Base-by-base conservation (phyloP, 176 grass and related monocot species). In the Rhynchospora breviuscula region DNA sequence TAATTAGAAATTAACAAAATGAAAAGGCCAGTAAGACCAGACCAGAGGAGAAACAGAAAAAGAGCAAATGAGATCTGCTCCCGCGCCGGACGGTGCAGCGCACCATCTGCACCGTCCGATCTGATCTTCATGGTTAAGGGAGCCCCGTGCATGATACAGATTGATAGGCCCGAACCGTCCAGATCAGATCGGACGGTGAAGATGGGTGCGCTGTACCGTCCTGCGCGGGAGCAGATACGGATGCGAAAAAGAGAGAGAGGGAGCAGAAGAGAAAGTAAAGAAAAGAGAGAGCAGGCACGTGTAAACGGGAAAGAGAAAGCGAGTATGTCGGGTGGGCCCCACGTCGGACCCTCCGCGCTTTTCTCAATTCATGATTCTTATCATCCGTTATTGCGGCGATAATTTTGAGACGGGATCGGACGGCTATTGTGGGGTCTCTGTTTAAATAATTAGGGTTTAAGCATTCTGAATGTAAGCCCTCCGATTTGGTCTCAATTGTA, bases 321-420 rank as follows among this genome's bases (percentile, higher is more conserved):
- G 15, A 63, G 22, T 47, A 13, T 45, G 58, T 17, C 11, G 25
- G 23, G 33, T 67, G 61, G 79, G 59, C 13, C 61, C 44, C 80
- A 82, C 80, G 14, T n/a, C 80, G 80, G 80, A 2, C 46, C 60
- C 44, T 61, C 60, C 80, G 31, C 59, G 57, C 61, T 82, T 49
- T 49, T 46, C 13, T 74, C 0, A 14, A 73, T 72, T 40, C 1
- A 4, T 47, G 7, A 22, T 48, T 67, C n/a, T 14, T 4, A 66
- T 66, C 25, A 22, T 10, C 26, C 4, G 35, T 33, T 66, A 63
- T 63, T 63, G 8, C 25, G 61, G 10, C 19, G 10, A 11, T 64
- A 10, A 64, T 26, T 23, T 64, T 26, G 21, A 64, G 10, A 64
- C 22, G 23, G 7, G 4, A 71, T 72, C 40, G 43, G 68, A 72